phyloP scores from a whole-genome alignment of 352 stramenopile species.

The Phytophthora hybrid region DNA sequence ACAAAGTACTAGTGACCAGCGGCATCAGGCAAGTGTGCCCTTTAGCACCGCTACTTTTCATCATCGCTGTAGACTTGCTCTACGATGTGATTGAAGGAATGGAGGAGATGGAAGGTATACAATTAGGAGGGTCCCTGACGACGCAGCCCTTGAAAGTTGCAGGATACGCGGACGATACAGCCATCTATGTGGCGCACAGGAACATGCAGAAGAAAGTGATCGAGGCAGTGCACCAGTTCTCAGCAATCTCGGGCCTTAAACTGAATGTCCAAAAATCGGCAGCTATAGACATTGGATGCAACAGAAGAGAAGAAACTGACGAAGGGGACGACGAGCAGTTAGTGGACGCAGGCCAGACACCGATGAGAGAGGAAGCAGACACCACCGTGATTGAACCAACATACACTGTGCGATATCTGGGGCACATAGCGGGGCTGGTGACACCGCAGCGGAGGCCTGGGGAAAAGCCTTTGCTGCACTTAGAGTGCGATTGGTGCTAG shows the following conservation, averaged over 20 bases:
- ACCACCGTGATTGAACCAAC: no score
- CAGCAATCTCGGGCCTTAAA: not conserved
- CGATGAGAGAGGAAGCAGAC: no score
- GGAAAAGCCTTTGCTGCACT: no score
- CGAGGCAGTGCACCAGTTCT: not conserved
- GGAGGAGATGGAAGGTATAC: not conserved
- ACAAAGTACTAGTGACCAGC: no score
- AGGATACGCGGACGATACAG: slow-evolving; percentile 19
- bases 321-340: no score
- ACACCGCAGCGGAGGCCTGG: no score
- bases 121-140: not conserved
- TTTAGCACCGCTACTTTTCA: no score
- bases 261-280: slow-evolving; percentile 5
- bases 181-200: not conserved
- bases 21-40: no score
- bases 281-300: not conserved
- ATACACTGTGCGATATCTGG: no score
- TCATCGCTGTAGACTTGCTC: not conserved
- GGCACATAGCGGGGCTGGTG: no score
- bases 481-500: no score
- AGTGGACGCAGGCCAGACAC: no score
- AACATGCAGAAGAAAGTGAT: not conserved
- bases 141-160: slow-evolving; percentile 2
- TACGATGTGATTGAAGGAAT: slow-evolving; percentile 8
- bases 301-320: not conserved